Percentiles rank a stretch among this genome's conserved stretches.
phyloP scores from a whole-genome alignment of 2,329 filamentous ascomycete genomes.

The Kalaharituber pfeilii region DNA sequence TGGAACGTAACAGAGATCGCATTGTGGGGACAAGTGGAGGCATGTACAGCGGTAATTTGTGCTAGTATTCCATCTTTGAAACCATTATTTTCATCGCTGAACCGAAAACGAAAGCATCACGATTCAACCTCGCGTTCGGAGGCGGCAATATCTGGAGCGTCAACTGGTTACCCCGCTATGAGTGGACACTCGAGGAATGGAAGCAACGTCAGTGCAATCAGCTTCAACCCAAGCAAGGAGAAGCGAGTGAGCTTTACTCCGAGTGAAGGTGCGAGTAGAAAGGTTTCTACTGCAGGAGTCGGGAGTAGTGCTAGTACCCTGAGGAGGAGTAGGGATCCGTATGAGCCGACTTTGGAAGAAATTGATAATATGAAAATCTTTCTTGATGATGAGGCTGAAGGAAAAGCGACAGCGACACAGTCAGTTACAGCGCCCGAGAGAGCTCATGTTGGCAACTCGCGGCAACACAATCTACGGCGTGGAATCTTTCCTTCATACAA shows the following conservation, averaged over 20 bases:
- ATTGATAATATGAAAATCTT: not conserved
- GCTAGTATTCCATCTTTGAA: slow-evolving; percentile 1
- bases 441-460: too few species aligned
- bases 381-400: not conserved
- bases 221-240: not conserved
- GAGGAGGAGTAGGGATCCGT: not conserved
- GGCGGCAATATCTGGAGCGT: not conserved
- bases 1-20: not conserved
- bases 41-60: not conserved
- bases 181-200: not conserved
- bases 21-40: slow-evolving; percentile 1
- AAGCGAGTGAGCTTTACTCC: not conserved
- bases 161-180: too few species aligned
- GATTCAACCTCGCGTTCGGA: not conserved
- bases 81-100: not conserved
- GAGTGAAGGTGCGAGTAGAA: too few species aligned
- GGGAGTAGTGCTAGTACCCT: not conserved
- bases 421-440: too few species aligned
- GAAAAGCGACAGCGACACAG: too few species aligned
- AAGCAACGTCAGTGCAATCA: not conserved
- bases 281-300: not conserved
- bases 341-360: not conserved
- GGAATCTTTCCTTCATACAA: too few species aligned
- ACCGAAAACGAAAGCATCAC: not conserved
- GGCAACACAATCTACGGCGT: too few species aligned